phyloP scores from a whole-genome alignment of 192 early-diverging fungal genomes.

The Coemansia sp. region DNA sequence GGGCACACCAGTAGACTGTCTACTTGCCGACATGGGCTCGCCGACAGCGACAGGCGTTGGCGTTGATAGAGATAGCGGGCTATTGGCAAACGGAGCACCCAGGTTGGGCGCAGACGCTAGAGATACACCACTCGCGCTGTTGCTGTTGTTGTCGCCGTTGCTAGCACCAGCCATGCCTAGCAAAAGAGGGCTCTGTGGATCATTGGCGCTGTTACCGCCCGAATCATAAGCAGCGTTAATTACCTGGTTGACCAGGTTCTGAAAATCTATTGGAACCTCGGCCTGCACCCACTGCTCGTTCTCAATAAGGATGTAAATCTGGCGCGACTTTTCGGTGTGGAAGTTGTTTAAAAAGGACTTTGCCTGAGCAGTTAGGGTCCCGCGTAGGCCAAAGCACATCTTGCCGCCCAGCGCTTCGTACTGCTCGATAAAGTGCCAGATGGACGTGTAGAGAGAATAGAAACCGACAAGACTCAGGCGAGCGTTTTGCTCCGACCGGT shows the following conservation, averaged over 20 bases:
- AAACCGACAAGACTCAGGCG: constrained; percentile 86
- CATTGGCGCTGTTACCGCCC: not conserved
- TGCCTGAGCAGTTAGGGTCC: constrained; percentile 85
- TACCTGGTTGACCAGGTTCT: constrained; percentile 75
- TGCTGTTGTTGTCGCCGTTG: not conserved
- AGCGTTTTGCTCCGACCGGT: constrained; percentile 86
- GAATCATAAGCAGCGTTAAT: constrained; percentile 47
- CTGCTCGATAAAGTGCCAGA: constrained; percentile 79
- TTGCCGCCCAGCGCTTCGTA: constrained; percentile 78
- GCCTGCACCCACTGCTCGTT: constrained; percentile 96
- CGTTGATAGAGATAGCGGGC: constrained; percentile 18
- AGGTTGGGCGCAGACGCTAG: not conserved
- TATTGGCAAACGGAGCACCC: constrained; percentile 7
- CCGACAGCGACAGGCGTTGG: constrained; percentile 1
- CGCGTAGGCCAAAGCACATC: constrained; percentile 88
- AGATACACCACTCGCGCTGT: not conserved
- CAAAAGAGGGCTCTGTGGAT: constrained; percentile 13
- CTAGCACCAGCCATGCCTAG: not conserved
- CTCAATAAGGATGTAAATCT: constrained; percentile 83
- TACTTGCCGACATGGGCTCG: not conserved
- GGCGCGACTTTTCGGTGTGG: constrained; percentile 88
- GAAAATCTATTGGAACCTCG: constrained; percentile 93
- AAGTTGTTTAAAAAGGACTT: constrained; percentile 91
- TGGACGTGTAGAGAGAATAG: constrained; percentile 73
- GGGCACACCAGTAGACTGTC: not conserved